Conservation (phyloP, 768 basidiomycete species). For the Amanita inopinata region DNA sequence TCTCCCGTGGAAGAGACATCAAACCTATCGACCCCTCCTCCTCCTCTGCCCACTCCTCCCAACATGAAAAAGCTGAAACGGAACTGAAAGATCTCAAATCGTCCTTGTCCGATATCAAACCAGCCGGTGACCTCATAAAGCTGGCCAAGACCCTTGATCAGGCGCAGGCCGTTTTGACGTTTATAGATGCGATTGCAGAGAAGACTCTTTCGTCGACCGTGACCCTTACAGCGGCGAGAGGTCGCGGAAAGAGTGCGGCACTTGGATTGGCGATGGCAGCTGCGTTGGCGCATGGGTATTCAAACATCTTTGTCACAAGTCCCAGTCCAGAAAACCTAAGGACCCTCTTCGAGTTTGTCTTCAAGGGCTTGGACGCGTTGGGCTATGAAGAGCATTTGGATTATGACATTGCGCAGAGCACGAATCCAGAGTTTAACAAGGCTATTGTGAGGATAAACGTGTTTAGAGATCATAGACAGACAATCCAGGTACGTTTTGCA, state of each 20-base stretch:
- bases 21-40: slow-evolving; percentile 42
- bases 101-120: slow-evolving; percentile 71
- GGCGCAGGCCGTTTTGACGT: slow-evolving; percentile 88
- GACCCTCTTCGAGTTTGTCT: slow-evolving; percentile 96
- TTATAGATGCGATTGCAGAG: slow-evolving; percentile 87
- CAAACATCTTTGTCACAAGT: slow-evolving; percentile 96
- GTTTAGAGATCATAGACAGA: slow-evolving; percentile 89
- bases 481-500: slow-evolving; percentile 68
- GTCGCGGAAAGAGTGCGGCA: slow-evolving; percentile 94
- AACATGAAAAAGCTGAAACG: slow-evolving; percentile 29
- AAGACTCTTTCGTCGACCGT: slow-evolving; percentile 93
- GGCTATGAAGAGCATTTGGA: slow-evolving; percentile 98
- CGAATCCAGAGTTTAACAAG: slow-evolving; percentile 90
- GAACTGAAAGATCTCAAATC: slow-evolving; percentile 76
- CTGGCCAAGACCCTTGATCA: slow-evolving; percentile 91
- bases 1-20: slow-evolving; percentile 93
- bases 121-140: slow-evolving; percentile 81
- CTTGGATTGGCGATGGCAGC: slow-evolving; percentile 92
- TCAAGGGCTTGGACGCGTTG: slow-evolving; percentile 90
- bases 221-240: slow-evolving; percentile 88
- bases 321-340: slow-evolving; percentile 97
- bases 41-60: slow-evolving; percentile 17
- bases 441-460: slow-evolving; percentile 94
- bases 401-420: slow-evolving; percentile 92
- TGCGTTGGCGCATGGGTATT: slow-evolving; percentile 88